These are phyloP conservation scores for Neofusicoccum cordaticola DNA, from an alignment of 2,329 filamentous ascomycete species.

Conservation along the genomic window DNA sequence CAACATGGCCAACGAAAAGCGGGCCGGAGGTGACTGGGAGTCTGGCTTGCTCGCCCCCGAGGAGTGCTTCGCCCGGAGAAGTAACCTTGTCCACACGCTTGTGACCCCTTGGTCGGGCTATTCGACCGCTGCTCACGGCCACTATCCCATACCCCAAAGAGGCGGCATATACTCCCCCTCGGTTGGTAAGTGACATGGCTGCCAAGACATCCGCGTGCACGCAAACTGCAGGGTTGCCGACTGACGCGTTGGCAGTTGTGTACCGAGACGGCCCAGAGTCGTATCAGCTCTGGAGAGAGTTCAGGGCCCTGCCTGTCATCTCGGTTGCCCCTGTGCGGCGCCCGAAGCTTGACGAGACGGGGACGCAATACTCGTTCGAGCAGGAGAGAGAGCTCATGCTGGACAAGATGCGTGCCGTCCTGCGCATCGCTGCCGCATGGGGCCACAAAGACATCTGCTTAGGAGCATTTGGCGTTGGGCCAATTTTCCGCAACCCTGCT, in stretches of 20 bases:
- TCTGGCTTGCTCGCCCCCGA: constrained; percentile 62
- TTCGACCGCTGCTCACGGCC: constrained; percentile 36
- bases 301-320: constrained; percentile 63
- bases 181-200: constrained; percentile 52
- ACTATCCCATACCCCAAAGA: constrained; percentile 70
- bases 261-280: constrained; percentile 66
- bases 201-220: neutral
- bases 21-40: constrained; percentile 78
- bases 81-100: constrained; percentile 68
- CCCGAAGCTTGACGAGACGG: constrained; percentile 68
- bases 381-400: constrained; percentile 69
- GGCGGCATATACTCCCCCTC: constrained; percentile 68
- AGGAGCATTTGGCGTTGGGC: constrained; percentile 45
- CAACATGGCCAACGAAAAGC: constrained; percentile 72
- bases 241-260: constrained; percentile 51
- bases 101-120: constrained; percentile 54
- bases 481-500: constrained; percentile 45
- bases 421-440: constrained; percentile 61
- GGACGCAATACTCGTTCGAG: constrained; percentile 68
- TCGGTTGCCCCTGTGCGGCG: constrained; percentile 70
- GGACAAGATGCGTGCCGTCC: constrained; percentile 68
- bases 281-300: constrained; percentile 50
- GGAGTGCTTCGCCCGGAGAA: constrained; percentile 71
- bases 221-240: neutral
- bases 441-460: constrained; percentile 41